Conservation (phyloP, 2,329 filamentous ascomycete genomes). For the Alternaria atra region DNA sequence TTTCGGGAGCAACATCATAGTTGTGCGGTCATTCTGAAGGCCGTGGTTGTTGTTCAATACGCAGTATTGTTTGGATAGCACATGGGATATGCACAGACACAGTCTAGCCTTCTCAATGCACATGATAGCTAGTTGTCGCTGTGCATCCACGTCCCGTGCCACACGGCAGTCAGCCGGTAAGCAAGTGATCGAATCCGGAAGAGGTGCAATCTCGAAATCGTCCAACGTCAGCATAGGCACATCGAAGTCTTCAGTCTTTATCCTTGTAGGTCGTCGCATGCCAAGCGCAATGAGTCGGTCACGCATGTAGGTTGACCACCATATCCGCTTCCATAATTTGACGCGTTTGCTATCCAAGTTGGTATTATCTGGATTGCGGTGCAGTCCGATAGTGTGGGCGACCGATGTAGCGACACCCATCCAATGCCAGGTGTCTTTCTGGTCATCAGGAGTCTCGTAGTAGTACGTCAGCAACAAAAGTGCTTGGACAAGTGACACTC, state of each 20-base stretch:
- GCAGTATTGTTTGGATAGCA: conserved; percentile 90
- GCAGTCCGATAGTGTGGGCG: conserved; percentile 90
- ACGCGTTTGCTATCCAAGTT: conserved; percentile 77
- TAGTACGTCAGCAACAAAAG: conserved; percentile 94
- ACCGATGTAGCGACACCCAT: conserved; percentile 95
- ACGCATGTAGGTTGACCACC: conserved; percentile 98
- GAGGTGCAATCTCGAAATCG: conserved; percentile 81
- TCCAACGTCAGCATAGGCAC: conserved; percentile 86
- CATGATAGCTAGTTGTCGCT: conserved; percentile 82
- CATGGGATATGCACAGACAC: conserved; percentile 87
- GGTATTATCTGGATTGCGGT: conserved; percentile 83
- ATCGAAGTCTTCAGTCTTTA: conserved; percentile 93
- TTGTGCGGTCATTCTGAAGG: conserved; percentile 72
- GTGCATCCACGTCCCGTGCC: conserved; percentile 74
- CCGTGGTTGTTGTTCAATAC: conserved; percentile 86
- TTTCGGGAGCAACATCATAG: conserved; percentile 91
- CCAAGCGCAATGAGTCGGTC: conserved; percentile 91
- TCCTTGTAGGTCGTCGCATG: conserved; percentile 90
- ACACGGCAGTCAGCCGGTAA: conserved; percentile 76
- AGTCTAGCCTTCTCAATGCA: conserved; percentile 92
- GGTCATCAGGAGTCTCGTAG: conserved; percentile 96
- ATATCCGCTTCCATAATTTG: conserved; percentile 91
- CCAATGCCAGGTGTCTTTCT: conserved; percentile 99
- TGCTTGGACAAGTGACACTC: conserved; percentile 86
- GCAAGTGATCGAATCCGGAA: conserved; percentile 73